These are phyloP conservation scores for Elaphomyces granulatus DNA, from an alignment of 495 filamentous ascomycete genomes.

Conservation along the genomic window DNA sequence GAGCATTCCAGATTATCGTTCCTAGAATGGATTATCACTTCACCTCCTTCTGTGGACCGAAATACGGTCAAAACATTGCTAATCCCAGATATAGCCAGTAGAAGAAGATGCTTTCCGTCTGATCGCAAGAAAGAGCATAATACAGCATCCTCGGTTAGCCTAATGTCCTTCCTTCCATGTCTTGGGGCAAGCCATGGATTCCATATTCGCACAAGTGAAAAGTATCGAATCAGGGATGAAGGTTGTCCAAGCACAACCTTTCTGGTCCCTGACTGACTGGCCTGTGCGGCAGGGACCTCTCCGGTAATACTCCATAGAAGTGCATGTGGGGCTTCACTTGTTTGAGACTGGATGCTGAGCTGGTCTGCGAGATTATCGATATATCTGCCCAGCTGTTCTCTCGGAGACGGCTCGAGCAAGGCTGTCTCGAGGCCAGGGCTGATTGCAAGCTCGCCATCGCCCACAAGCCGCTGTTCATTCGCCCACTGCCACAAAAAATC, in stretches of 20 bases:
- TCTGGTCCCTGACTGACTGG: constrained; percentile 38
- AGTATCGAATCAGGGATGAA: constrained; percentile 45
- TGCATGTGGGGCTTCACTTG: constrained; percentile 56
- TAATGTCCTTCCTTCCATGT: constrained; percentile 56
- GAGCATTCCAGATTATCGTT: constrained; percentile 49
- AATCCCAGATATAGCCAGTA: constrained; percentile 67
- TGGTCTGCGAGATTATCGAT: constrained; percentile 44
- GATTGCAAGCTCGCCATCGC: constrained; percentile 51
- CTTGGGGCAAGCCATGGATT: constrained; percentile 76
- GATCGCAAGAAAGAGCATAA: constrained; percentile 64
- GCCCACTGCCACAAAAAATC: constrained; percentile 60
- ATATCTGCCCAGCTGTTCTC: constrained; percentile 40
- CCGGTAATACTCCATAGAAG: constrained; percentile 55
- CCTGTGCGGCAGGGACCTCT: constrained; percentile 36
- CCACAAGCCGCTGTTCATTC: constrained; percentile 42
- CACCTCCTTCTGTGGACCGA: constrained; percentile 47
- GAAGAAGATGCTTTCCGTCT: constrained; percentile 64
- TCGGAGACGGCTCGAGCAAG: constrained; percentile 7
- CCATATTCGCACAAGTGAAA: constrained; percentile 66
- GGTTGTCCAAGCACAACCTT: constrained; percentile 49
- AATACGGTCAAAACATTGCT: constrained; percentile 59
- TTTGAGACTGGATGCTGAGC: constrained; percentile 38
- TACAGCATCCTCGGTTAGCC: constrained; percentile 60
- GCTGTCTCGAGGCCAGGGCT: constrained; percentile 8
- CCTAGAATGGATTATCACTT: constrained; percentile 50